Evolutionary conservation across 129 eudicot genomes (phyloP).

Genomic region (Calendula officinalis): DNA sequence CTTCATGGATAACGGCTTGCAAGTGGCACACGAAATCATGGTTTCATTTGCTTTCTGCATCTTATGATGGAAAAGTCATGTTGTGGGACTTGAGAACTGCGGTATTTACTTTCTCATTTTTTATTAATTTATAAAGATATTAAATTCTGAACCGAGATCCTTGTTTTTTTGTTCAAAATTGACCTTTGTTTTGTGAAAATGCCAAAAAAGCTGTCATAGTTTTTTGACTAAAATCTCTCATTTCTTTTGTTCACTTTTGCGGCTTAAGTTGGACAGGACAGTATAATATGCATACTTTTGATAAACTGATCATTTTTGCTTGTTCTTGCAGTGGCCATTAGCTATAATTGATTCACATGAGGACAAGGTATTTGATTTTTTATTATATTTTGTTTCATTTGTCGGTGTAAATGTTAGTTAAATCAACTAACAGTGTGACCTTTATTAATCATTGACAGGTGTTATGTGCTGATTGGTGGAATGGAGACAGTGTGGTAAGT

Average conservation of each 20-base stretch:
- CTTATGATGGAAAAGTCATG: constrained; percentile 97
- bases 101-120: constrained; percentile 38
- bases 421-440: background rate
- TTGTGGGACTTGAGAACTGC: constrained; percentile 96
- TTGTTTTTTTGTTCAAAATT: too few species aligned
- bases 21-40: constrained; percentile 87
- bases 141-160: too few species aligned
- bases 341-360: constrained; percentile 74
- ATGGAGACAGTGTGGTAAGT: constrained; percentile 69
- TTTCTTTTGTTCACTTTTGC: too few species aligned
- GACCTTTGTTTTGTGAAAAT: too few species aligned
- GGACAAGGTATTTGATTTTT: constrained; percentile 69
- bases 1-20: constrained; percentile 84
- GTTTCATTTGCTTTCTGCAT: constrained; percentile 84
- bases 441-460: constrained; percentile 44
- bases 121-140: background rate
- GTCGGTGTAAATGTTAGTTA: background rate
- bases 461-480: constrained; percentile 96
- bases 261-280: too few species aligned
- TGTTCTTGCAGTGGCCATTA: constrained; percentile 79
- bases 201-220: too few species aligned
- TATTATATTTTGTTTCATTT: background rate
- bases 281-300: background rate
- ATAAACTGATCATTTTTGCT: constrained; percentile 1
- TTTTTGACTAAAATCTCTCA: too few species aligned